A percentile compares a stretch with the other conserved stretches of the same genome.
Conservation (phyloP, 176 grass and related monocot species). For the Carex kokanica region DNA sequence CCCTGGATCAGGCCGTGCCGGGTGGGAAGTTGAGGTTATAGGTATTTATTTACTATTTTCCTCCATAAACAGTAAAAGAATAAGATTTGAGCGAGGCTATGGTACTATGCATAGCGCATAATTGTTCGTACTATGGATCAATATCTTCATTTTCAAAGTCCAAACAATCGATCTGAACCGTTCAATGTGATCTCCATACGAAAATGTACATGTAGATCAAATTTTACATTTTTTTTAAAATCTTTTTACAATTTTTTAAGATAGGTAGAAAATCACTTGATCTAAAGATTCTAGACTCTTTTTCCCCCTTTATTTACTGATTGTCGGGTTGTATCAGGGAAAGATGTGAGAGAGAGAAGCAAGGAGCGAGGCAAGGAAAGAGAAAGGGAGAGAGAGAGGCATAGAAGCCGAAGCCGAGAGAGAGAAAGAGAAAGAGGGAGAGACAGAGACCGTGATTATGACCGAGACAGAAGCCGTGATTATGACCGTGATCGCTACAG, state of each 20-base stretch:
- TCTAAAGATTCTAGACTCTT: too few relatives aligned
- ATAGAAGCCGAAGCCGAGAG: slow-evolving; percentile 6
- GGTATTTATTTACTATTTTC: slow-evolving; percentile 37
- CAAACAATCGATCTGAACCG: too few relatives aligned
- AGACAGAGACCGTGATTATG: slow-evolving; percentile 12
- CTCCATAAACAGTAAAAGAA: not conserved
- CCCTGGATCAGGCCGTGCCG: slow-evolving; percentile 68
- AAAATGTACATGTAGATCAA: too few relatives aligned
- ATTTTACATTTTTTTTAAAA: too few relatives aligned
- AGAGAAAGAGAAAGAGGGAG: slow-evolving; percentile 1
- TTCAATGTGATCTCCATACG: too few relatives aligned
- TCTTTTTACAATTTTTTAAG: too few relatives aligned
- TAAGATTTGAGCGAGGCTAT: not conserved
- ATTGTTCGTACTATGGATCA: too few relatives aligned
- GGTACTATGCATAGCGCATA: too few relatives aligned
- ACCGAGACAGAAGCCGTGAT: slow-evolving; percentile 1
- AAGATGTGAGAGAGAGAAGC: slow-evolving; percentile 20
- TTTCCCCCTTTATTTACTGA: not conserved
- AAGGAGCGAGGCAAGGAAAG: slow-evolving; percentile 14
- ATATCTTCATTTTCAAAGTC: too few relatives aligned
- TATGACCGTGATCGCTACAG: slow-evolving; percentile 11
- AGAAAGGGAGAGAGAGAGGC: not conserved
- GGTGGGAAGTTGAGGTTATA: slow-evolving; percentile 62
- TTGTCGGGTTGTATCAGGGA: not conserved
- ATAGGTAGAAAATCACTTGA: too few relatives aligned